These are phyloP conservation scores for Murraya paniculata DNA, from an alignment of 345 rosid genomes.

Conservation along the genomic window DNA sequence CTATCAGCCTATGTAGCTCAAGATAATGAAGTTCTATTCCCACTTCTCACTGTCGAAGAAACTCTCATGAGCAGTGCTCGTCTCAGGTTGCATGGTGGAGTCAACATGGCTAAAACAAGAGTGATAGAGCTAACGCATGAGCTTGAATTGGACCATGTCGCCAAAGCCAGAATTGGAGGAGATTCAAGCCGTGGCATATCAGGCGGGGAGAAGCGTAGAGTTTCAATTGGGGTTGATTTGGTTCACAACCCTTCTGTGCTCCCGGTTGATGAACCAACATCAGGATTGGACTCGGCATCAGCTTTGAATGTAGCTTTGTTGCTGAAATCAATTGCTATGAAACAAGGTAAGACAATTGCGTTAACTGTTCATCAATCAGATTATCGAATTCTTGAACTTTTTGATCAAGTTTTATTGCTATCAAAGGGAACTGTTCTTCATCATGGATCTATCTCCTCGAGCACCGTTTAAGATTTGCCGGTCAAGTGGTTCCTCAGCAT, in stretches of 20 bases:
- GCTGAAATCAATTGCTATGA: slow-evolving; percentile 23
- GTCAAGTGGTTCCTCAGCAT: slow-evolving; percentile 25
- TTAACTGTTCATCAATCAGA: slow-evolving; percentile 36
- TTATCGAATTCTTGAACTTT: slow-evolving; percentile 24
- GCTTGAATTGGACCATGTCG: slow-evolving; percentile 29
- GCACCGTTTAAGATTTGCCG: slow-evolving; percentile 17
- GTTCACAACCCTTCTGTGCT: slow-evolving; percentile 31
- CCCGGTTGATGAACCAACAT: slow-evolving; percentile 36
- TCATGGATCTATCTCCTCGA: slow-evolving; percentile 27
- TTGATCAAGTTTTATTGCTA: slow-evolving; percentile 23
- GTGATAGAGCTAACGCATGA: slow-evolving; percentile 19
- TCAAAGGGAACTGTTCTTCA: slow-evolving; percentile 27
- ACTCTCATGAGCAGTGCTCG: slow-evolving; percentile 30
- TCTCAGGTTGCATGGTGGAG: slow-evolving; percentile 21
- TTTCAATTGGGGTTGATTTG: slow-evolving; percentile 32
- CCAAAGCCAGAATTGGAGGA: slow-evolving; percentile 22
- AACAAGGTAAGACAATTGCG: slow-evolving; percentile 24
- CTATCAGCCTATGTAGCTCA: slow-evolving; percentile 28
- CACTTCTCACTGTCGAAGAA: slow-evolving; percentile 32
- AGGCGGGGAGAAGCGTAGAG: slow-evolving; percentile 34
- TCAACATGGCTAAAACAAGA: slow-evolving; percentile 13
- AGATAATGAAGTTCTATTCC: slow-evolving; percentile 24
- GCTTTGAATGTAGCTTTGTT: slow-evolving; percentile 23
- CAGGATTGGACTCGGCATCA: slow-evolving; percentile 29
- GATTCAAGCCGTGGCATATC: slow-evolving; percentile 24